Conservation (phyloP, 2,329 filamentous ascomycete species). For the Epichloe elymi region DNA sequence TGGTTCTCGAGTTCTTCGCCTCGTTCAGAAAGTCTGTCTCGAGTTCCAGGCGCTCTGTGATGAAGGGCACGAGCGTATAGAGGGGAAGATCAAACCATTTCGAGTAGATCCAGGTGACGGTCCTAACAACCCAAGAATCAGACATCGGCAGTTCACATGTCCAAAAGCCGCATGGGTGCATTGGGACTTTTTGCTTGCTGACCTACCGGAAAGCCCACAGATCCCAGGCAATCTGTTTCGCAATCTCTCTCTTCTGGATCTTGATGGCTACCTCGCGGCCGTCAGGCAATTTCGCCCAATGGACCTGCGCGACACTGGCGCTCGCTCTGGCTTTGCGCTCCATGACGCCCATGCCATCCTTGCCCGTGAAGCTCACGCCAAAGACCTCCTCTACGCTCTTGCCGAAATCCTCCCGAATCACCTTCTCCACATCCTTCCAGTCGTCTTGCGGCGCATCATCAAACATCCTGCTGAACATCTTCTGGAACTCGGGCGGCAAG, state of each 20-base stretch:
- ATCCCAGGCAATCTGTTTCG: conserved; percentile 84
- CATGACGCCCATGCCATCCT: conserved; percentile 53
- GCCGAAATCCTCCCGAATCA: conserved; percentile 83
- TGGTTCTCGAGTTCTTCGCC: conserved; percentile 73
- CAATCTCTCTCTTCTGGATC: conserved; percentile 91
- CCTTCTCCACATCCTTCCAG: conserved; percentile 74
- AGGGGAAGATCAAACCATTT: conserved; percentile 88
- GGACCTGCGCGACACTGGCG: conserved; percentile 91
- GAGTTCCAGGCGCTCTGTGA: conserved; percentile 78
- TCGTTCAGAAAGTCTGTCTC: conserved; percentile 95
- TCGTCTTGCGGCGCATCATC: conserved; percentile 91
- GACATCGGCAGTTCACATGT: not conserved
- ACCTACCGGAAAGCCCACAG: conserved; percentile 81
- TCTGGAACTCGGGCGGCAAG: conserved; percentile 84
- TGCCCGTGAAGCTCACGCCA: conserved; percentile 67
- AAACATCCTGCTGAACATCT: conserved; percentile 94
- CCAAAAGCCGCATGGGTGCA: not conserved
- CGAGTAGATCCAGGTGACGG: conserved; percentile 71
- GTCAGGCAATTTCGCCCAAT: conserved; percentile 79
- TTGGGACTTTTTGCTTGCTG: not conserved
- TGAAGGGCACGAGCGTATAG: conserved; percentile 82
- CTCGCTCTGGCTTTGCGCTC: conserved; percentile 53
- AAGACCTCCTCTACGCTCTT: conserved; percentile 81
- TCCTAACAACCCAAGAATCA: conserved; percentile 30
- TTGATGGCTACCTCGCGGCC: conserved; percentile 90